Conservation (phyloP, 805 yeast genomes). For the Candida sakaeoensis region DNA sequence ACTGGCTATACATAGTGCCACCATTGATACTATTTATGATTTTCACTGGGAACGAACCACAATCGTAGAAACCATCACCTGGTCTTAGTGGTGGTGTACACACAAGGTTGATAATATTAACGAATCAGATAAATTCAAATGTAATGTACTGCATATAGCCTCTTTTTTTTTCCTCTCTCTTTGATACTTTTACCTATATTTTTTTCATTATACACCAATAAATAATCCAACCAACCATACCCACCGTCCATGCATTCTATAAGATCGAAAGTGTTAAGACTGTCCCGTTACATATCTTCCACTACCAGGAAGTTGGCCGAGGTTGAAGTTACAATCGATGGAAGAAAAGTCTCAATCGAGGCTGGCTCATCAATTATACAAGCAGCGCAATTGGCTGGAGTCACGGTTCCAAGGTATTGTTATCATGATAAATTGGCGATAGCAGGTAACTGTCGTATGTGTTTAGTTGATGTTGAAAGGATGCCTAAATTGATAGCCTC, state of each 20-base stretch:
- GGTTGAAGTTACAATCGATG: conserved; percentile 61
- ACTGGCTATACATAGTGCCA: conserved; percentile 61
- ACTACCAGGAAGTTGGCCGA: conserved; percentile 40
- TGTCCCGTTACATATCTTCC: conserved; percentile 18
- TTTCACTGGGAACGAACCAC: conserved; percentile 8
- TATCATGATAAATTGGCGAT: conserved; percentile 87
- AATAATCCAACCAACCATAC: not conserved
- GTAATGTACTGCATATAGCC: conserved; percentile 12
- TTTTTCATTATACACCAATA: conserved; percentile 1
- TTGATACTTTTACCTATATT: not conserved
- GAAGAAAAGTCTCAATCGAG: conserved; percentile 70
- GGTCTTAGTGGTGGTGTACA: not conserved
- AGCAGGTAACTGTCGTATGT: conserved; percentile 94
- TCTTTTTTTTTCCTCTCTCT: not conserved
- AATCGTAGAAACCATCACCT: not conserved
- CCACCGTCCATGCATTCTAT: conserved; percentile 10
- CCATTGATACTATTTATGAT: conserved; percentile 35
- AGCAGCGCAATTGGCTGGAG: conserved; percentile 90
- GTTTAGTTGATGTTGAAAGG: conserved; percentile 83
- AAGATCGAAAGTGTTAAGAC: conserved; percentile 20
- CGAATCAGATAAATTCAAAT: conserved; percentile 14
- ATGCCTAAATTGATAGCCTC: conserved; percentile 89
- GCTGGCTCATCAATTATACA: conserved; percentile 87
- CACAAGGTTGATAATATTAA: conserved; percentile 2
- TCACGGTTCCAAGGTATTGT: conserved; percentile 82